Conservation (phyloP, 495 filamentous ascomycete genomes). For the Tuber magnatum region DNA sequence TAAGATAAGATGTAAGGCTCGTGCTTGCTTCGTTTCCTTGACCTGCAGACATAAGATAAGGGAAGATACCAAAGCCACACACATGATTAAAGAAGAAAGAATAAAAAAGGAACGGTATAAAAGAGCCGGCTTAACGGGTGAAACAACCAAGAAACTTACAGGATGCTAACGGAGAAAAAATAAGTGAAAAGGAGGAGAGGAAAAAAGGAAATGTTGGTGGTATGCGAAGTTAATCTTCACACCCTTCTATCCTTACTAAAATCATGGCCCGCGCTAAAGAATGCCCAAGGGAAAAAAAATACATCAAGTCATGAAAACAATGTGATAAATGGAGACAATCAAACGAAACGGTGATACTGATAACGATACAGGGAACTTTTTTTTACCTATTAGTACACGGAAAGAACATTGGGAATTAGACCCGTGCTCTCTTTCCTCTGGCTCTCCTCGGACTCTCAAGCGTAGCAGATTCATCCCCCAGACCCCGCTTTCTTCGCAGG, state of each 20-base stretch:
- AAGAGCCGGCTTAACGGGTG: not conserved
- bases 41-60: not conserved
- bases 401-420: not conserved
- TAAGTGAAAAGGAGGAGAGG: not conserved
- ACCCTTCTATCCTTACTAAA: not conserved
- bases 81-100: not conserved
- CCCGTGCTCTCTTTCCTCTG: not conserved
- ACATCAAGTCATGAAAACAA: conserved; percentile 1
- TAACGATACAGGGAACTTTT: not conserved
- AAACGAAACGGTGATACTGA: not conserved
- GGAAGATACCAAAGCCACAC: not conserved
- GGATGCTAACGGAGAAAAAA: not conserved
- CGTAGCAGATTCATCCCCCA: not conserved
- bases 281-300: not conserved
- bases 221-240: not conserved
- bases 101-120: not conserved
- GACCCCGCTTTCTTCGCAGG: not conserved
- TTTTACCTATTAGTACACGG: not conserved
- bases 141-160: not conserved
- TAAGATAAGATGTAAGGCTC: not conserved
- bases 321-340: not conserved
- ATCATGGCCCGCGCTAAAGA: not conserved
- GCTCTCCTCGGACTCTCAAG: not conserved
- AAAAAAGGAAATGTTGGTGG: not conserved
- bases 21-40: not conserved